Evolutionary conservation across 177 flowering plant genomes (phyloP), one percentile per base, ranked within the genome.

Genomic region (Tripterygium wilfordii): DNA sequence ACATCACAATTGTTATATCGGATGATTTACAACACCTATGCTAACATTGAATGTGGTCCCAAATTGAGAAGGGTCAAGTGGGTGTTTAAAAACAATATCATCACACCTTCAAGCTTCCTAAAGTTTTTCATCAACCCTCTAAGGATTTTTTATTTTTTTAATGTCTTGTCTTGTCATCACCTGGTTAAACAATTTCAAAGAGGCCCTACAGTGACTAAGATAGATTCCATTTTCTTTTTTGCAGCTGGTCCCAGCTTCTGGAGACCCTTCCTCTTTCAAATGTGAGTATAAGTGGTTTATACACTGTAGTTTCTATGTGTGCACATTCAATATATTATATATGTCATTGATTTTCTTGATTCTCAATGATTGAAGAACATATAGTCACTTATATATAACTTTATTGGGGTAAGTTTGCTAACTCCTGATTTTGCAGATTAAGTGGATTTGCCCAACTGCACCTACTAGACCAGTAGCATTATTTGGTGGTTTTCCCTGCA

Each of bases 381-480:
- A n/a, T n/a, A n/a, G n/a, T n/a, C n/a, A n/a, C n/a, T n/a, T n/a
- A n/a, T n/a, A n/a, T n/a, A n/a, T n/a, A n/a, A n/a, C n/a, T n/a
- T n/a, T n/a, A n/a, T n/a, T n/a, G n/a, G n/a, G n/a, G n/a, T n/a
- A n/a, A n/a, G n/a, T n/a, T n/a, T n/a, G n/a, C n/a, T n/a, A n/a
- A n/a, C n/a, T n/a, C n/a, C 44, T 26, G 18, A 6, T 53, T 21
- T 37, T 64, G 60, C 82, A 92, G 99, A 81, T 92, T 30, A 92
- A 92, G 64, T 92, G 96, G 96, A 92, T 92, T 39, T 92, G 97
- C 51, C 99, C 97, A 16, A 92, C 99, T 39, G 97, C 99, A 64
- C 97, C 97, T 14, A 82, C 92, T 47, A 79, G 96, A 17, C 96
- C 99, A 10, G 95, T 89, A 22, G 78, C 88, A 37, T 5, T 77